Conservation (phyloP, 176 grass and related monocot species). For the Avena eriantha region DNA sequence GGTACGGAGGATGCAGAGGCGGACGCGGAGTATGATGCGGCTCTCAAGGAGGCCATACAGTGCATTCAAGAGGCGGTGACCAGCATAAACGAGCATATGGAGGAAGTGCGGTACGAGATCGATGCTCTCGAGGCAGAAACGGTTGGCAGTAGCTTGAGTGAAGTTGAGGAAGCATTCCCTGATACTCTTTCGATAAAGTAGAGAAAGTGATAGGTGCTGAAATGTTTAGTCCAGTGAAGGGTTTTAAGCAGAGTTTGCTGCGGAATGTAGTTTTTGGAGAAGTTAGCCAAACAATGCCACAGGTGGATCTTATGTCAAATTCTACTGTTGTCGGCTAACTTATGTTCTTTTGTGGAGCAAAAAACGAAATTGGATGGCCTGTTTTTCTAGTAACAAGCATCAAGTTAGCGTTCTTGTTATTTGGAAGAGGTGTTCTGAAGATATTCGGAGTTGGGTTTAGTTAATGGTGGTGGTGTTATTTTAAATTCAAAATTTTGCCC, state of each 20-base stretch:
- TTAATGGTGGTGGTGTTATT: neutral
- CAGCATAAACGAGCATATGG: conserved; percentile 79
- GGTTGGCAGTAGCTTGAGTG: conserved; percentile 6
- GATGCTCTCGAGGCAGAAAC: conserved; percentile 64
- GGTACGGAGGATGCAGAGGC: conserved; percentile 83
- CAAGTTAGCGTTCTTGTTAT: neutral
- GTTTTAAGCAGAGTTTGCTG: neutral
- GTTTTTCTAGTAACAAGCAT: conserved; percentile 13
- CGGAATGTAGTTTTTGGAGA: neutral
- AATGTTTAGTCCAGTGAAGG: neutral
- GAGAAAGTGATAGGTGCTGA: neutral
- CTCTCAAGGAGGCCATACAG: conserved; percentile 84
- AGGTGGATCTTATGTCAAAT: neutral
- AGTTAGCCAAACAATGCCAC: neutral
- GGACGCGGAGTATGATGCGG: conserved; percentile 62
- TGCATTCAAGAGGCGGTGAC: conserved; percentile 81
- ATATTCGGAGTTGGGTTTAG: neutral
- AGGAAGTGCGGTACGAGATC: conserved; percentile 88
- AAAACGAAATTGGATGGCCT: neutral
- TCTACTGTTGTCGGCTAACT: neutral
- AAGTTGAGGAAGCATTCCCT: conserved; percentile 46
- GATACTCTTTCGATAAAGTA: conserved; percentile 47
- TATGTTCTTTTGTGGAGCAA: neutral
- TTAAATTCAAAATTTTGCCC: neutral
- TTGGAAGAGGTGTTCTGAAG: neutral